Percentiles rank a stretch among this genome's conserved stretches.
phyloP scores from a whole-genome alignment of 2,329 filamentous ascomycete species.

The Lecanoromycetidae sp. region DNA sequence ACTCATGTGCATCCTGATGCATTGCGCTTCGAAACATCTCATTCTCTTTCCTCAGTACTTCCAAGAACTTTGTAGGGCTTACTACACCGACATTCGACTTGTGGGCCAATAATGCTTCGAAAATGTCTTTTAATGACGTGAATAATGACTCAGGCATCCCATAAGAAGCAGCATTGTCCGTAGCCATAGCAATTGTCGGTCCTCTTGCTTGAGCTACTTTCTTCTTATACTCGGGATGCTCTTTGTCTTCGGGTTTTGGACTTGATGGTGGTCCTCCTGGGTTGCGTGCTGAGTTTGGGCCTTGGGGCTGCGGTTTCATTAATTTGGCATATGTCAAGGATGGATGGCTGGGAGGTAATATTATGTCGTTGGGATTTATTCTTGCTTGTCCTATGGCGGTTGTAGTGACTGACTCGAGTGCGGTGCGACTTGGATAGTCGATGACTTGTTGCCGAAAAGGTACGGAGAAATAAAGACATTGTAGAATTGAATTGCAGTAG shows the following conservation, averaged over 20 bases:
- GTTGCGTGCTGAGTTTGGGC: conserved; percentile 26
- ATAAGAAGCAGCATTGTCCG: conserved; percentile 67
- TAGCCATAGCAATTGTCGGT: conserved; percentile 72
- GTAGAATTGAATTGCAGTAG: conserved; percentile 97
- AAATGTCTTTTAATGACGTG: conserved; percentile 90
- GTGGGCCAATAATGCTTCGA: conserved; percentile 75
- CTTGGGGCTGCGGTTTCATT: conserved; percentile 37
- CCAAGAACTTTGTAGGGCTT: conserved; percentile 82
- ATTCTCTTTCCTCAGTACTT: conserved; percentile 86
- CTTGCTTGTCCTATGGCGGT: conserved; percentile 49
- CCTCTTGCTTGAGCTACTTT: conserved; percentile 83
- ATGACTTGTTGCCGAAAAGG: conserved; percentile 90
- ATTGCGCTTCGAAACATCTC: conserved; percentile 95
- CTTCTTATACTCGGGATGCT: conserved; percentile 96
- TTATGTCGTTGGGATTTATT: conserved; percentile 37
- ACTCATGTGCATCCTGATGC: conserved; percentile 98
- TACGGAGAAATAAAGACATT: conserved; percentile 91
- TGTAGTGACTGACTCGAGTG: conserved; percentile 57
- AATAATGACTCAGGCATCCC: conserved; percentile 94
- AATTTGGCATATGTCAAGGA: conserved; percentile 45
- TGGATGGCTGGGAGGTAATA: conserved; percentile 42
- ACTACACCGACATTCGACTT: conserved; percentile 75
- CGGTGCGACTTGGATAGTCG: conserved; percentile 67
- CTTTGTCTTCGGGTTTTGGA: conserved; percentile 76
- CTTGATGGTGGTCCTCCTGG: conserved; percentile 30